These are phyloP conservation scores for Mycena metata DNA, from an alignment of 768 basidiomycete genomes.

Conservation along the genomic window DNA sequence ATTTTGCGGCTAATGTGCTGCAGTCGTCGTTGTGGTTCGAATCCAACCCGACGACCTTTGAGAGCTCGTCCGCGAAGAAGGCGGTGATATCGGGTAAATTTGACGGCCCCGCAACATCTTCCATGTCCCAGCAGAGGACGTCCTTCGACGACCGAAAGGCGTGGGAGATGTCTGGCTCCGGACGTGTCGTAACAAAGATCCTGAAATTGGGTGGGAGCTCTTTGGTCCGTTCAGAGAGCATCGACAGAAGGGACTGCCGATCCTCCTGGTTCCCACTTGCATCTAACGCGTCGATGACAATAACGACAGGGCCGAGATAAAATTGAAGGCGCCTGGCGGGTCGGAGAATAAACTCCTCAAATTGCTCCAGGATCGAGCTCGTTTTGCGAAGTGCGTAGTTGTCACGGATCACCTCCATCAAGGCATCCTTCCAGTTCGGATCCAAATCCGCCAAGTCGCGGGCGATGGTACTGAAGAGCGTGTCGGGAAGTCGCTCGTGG, in stretches of 20 bases:
- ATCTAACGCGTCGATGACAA: conserved; percentile 30
- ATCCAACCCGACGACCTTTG: too few species aligned
- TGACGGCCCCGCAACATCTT: too few species aligned
- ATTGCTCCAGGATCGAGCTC: conserved; percentile 22
- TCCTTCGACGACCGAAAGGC: too few species aligned
- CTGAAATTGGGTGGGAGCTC: background rate
- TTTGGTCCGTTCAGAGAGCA: conserved; percentile 13
- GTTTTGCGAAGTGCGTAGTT: conserved; percentile 13
- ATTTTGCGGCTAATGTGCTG: too few species aligned
- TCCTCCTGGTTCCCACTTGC: background rate
- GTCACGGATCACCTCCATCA: background rate
- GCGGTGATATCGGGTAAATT: too few species aligned
- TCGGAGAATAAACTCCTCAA: conserved; percentile 32
- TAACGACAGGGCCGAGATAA: conserved; percentile 29
- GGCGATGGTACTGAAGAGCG: conserved; percentile 24
- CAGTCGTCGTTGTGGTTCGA: too few species aligned
- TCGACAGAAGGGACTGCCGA: background rate
- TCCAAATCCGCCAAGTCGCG: conserved; percentile 31
- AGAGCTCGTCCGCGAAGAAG: too few species aligned
- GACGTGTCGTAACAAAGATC: too few species aligned
- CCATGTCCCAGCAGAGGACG: too few species aligned
- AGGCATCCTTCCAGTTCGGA: conserved; percentile 10
- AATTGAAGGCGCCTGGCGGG: background rate
- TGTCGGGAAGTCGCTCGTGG: conserved; percentile 10
- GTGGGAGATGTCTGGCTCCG: too few species aligned